Percentiles rank a stretch among this genome's conserved stretches.
phyloP scores from a whole-genome alignment of 2,329 filamentous ascomycete genomes.

The Hypomyces rosellus region DNA sequence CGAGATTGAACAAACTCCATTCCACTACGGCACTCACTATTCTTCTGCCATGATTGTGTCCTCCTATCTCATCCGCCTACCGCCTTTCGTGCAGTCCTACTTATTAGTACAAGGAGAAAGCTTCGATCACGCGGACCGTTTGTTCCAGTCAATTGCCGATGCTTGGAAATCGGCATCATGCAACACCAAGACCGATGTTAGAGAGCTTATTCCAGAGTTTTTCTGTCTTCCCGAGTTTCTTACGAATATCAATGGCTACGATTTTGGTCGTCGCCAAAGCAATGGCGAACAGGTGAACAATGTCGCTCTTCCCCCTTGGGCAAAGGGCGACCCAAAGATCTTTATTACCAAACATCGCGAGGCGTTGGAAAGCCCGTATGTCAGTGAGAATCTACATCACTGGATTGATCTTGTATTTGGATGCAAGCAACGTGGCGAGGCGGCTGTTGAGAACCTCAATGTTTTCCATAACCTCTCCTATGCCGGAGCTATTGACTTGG shows the following conservation, averaged over 20 bases:
- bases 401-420: constrained; percentile 98
- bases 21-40: constrained; percentile 98
- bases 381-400: constrained; percentile 80
- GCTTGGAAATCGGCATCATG: constrained; percentile 87
- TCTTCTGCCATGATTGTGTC: constrained; percentile 99
- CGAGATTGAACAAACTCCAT: constrained; percentile 88
- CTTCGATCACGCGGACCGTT: constrained; percentile 90
- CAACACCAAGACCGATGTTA: constrained; percentile 87
- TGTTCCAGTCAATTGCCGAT: constrained; percentile 89
- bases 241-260: constrained; percentile 88
- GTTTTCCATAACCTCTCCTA: constrained; percentile 97
- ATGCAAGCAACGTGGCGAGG: constrained; percentile 86
- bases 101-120: constrained; percentile 89
- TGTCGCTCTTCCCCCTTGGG: constrained; percentile 90
- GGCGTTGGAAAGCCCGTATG: constrained; percentile 86
- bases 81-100: constrained; percentile 95
- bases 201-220: constrained; percentile 93
- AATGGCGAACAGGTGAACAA: constrained; percentile 73
- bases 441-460: constrained; percentile 84
- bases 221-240: constrained; percentile 95
- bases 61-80: constrained; percentile 88
- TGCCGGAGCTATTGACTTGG: constrained; percentile 85
- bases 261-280: constrained; percentile 84
- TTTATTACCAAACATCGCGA: constrained; percentile 96
- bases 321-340: constrained; percentile 89